phyloP scores from a whole-genome alignment of 371 early-diverging fungal species.

The Polyrhizophydium stewartii region DNA sequence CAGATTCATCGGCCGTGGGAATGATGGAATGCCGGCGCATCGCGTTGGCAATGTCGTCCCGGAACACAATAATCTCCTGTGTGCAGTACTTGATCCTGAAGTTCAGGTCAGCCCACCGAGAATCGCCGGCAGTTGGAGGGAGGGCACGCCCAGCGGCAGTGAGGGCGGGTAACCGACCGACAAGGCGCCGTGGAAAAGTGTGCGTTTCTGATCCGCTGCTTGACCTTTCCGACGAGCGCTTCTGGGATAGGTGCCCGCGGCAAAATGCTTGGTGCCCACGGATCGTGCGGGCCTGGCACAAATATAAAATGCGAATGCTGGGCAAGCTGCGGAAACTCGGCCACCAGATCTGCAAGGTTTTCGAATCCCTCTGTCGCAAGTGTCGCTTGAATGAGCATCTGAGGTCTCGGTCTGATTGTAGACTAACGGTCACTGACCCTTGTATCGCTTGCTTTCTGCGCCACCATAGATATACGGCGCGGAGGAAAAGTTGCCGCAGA shows the following conservation, averaged over 20 bases:
- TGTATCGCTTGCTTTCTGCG: constrained; percentile 45
- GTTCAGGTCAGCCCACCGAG: too few relatives aligned
- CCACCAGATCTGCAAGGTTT: constrained; percentile 67
- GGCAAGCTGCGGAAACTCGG: constrained; percentile 64
- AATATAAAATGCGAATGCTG: constrained; percentile 72
- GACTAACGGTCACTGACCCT: too few relatives aligned
- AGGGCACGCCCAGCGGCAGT: background rate
- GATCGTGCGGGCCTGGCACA: constrained; percentile 86
- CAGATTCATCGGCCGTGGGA: constrained; percentile 49
- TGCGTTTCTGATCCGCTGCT: constrained; percentile 32
- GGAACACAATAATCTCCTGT: constrained; percentile 81
- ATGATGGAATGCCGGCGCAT: constrained; percentile 73
- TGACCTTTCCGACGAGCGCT: constrained; percentile 57
- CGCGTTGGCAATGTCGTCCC: constrained; percentile 74
- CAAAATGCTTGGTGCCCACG: constrained; percentile 65
- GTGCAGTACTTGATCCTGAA: constrained; percentile 72
- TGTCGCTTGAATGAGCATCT: too few relatives aligned
- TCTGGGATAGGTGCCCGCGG: constrained; percentile 77
- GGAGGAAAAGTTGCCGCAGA: constrained; percentile 84
- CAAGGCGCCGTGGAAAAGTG: background rate
- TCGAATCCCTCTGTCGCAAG: constrained; percentile 61
- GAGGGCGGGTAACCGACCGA: background rate
- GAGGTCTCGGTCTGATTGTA: too few relatives aligned
- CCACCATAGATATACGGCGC: constrained; percentile 59
- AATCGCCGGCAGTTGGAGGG: too few relatives aligned